These are phyloP conservation scores for Populus pruinosa DNA, from an alignment of 345 rosid genomes.

Conservation along the genomic window DNA sequence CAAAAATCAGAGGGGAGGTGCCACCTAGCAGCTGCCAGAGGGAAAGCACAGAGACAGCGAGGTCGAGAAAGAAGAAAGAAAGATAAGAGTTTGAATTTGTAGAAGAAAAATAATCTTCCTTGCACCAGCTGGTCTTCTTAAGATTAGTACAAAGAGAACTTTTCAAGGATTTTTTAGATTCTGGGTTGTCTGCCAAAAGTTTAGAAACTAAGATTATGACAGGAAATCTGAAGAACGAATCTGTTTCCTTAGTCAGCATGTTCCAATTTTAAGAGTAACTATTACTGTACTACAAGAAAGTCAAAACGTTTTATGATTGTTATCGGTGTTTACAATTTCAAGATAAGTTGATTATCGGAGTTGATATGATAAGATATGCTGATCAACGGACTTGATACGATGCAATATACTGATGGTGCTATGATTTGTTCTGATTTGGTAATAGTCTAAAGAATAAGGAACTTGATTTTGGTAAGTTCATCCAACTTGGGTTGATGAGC, in stretches of 20 bases:
- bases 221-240: not conserved
- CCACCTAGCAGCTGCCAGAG: not conserved
- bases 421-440: conserved; percentile 3
- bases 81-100: not conserved
- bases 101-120: not conserved
- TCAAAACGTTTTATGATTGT: not conserved
- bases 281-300: not conserved
- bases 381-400: not conserved
- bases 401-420: not conserved
- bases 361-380: not conserved
- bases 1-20: not conserved
- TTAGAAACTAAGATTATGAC: not conserved
- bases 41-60: not conserved
- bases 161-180: not conserved
- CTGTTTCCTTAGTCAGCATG: not conserved
- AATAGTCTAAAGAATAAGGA: not conserved
- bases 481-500: not conserved
- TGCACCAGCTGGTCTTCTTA: not conserved
- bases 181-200: not conserved
- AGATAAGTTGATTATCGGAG: not conserved
- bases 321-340: not conserved
- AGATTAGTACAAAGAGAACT: not conserved
- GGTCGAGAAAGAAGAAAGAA: not conserved
- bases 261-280: not conserved
- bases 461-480: not conserved